Base-by-base conservation (phyloP, 1,139 yeast genomes). In the Yamadazyma atlantica region DNA sequence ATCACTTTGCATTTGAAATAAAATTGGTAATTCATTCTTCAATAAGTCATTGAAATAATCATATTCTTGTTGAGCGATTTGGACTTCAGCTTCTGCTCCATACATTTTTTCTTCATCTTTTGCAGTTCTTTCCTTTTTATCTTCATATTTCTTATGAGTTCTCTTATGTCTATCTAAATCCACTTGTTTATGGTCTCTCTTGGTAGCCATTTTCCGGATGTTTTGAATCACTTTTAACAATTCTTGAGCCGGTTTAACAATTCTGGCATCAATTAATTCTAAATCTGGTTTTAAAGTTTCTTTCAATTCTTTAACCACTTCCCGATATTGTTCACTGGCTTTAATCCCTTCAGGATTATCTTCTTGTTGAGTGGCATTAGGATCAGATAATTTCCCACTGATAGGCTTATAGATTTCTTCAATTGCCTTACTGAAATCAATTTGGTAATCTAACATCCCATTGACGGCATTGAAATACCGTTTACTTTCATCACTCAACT, bases 361-460 rank as follows among this genome's bases (percentile, higher is more conserved):
- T 58, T 92, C 97, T 0, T 89, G 94, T 29, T 79, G 77, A 3
- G 88, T 60, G 5, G 95, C 78, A 54, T 81, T 84, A 7, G 97
- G 97, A 57, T 92, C 97, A 11, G 94, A 82, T 61, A 86, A 69
- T 44, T 90, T 79, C 25, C 98, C 98, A 41, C 92, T 81, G 46
- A 92, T 92, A 2, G 99, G 99, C 64, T 90, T 88, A 69, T 89
- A 92, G 41, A 92, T 86, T 57, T 90, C 97, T 60, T 89, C 97
- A 64, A 94, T 88, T 2, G 96, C 95, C 54, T 83, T 83, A 27
- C 96, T 84, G 59, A 90, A 92, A 43, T 90, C 97, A 49, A 90
- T 85, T 61, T 92, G 98, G 60, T 85, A 94, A 46, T 80, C 84
- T 51, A 92, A 70, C 95, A 92, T 89, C 29, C 94, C 96, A 55